Evolutionary conservation across 2,329 filamentous ascomycete species (phyloP), one percentile per base, ranked within the genome.

Genomic region (Colletotrichum nymphaeae): DNA sequence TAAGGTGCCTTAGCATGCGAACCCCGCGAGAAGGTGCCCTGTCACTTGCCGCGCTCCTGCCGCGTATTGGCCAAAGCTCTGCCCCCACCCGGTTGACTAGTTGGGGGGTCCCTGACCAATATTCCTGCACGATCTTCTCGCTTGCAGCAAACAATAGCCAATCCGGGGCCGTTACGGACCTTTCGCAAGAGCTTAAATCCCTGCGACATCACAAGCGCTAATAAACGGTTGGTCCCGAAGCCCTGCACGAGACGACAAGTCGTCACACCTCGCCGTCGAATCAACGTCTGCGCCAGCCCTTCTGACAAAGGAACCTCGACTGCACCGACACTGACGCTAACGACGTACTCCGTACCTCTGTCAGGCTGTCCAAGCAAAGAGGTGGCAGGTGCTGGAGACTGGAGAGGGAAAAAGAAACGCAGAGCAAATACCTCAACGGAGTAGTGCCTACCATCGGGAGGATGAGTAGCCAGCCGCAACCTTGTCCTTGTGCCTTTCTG

Each of bases 141-240:
- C 24, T 46, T 60, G 35, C 67, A 73, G 56, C 66, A 63, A 75
- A 69, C 60, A 76, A 72, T 76, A 82, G 79, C 84, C 84, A 85
- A 85, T 85, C 83, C 81, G 78, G 80, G 80, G 80, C 78, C 78
- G 76, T 74, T 78, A 77, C 80, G 75, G 79, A 82, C 76, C 68
- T 76, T 32, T 73, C 69, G 70, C 66, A 62, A 74, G 77, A 74
- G 75, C 70, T 73, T 69, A 60, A 52, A 76, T 68, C 80, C 81
- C 73, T 80, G 80, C 63, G 67, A 68, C 76, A 76, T 77, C 77
- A 75, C 76, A 77, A 76, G 78, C 81, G 80, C 83, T 83, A 81
- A 70, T 78, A 79, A 81, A 82, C 83, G 83, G 83, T 84, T 84
- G 83, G 83, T 84, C 83, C 86, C 84, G 83, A 83, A 81, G 83